phyloP scores from a whole-genome alignment of 129 eudicot genomes.

The Saussurea involucrata region DNA sequence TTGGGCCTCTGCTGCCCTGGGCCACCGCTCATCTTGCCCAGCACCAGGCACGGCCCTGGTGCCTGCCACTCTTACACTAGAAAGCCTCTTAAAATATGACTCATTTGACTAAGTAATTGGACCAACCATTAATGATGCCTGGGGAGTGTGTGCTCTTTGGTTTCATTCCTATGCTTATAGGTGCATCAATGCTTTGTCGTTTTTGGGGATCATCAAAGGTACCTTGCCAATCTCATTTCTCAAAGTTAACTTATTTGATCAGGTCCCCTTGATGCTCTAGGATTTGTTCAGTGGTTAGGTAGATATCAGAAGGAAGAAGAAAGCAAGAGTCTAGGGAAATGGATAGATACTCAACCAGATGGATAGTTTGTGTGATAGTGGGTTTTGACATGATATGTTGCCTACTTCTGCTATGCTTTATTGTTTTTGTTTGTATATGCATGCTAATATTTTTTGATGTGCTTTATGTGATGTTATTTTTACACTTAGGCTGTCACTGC shows the following conservation, averaged over 20 bases:
- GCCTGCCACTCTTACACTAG: not conserved
- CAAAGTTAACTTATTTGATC: not conserved
- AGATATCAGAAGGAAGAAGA: not conserved
- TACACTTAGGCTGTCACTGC: conserved; percentile 68
- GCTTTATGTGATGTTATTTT: not conserved
- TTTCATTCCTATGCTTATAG: not conserved
- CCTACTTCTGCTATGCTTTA: not conserved
- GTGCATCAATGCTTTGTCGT: not conserved
- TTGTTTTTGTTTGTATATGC: not conserved
- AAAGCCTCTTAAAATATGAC: not conserved
- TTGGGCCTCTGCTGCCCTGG: no score
- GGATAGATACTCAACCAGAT: conserved; percentile 3
- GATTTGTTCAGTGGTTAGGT: not conserved
- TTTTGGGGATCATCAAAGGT: not conserved
- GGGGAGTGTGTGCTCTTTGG: not conserved
- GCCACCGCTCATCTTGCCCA: no score
- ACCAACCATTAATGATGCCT: not conserved
- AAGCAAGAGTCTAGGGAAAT: not conserved
- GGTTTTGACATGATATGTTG: not conserved
- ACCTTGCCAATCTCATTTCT: not conserved
- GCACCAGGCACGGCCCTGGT: no score
- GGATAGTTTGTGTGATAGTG: not conserved
- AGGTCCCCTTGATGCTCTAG: not conserved
- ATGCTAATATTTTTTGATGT: not conserved
- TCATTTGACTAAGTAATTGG: not conserved